Percentiles rank a stretch among this genome's conserved stretches.
Conservation (phyloP, 164 flowering plant genomes). For the Macadamia tetraphylla region DNA sequence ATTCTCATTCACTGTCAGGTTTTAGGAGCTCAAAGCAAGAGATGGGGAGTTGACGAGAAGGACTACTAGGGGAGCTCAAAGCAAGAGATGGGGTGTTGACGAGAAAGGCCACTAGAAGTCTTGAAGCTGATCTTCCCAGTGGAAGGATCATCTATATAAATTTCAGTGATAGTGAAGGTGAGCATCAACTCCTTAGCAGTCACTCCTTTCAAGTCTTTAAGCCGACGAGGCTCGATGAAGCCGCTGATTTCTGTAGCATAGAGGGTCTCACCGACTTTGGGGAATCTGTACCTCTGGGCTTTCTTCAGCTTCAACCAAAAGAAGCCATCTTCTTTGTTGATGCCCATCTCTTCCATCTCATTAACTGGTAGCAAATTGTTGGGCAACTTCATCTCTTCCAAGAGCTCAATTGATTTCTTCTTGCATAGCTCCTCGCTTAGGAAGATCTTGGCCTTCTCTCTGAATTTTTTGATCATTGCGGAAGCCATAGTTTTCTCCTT, state of each 20-base stretch:
- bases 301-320: slow-evolving; percentile 46
- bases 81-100: slow-evolving; percentile 28
- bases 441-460: slow-evolving; percentile 52
- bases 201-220: slow-evolving; percentile 24
- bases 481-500: too few relatives aligned
- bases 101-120: slow-evolving; percentile 27
- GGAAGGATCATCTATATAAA: slow-evolving; percentile 12
- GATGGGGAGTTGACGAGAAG: too few relatives aligned
- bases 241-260: slow-evolving; percentile 32
- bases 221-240: slow-evolving; percentile 9
- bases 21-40: too few relatives aligned
- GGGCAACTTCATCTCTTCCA: slow-evolving; percentile 23
- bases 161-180: slow-evolving; percentile 27
- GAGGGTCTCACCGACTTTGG: slow-evolving; percentile 33
- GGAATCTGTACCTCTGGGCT: slow-evolving; percentile 36
- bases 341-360: slow-evolving; percentile 54
- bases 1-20: too few relatives aligned
- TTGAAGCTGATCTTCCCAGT: slow-evolving; percentile 28
- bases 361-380: slow-evolving; percentile 51
- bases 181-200: slow-evolving; percentile 31
- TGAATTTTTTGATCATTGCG: slow-evolving; percentile 16
- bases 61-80: slow-evolving; percentile 27
- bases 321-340: slow-evolving; percentile 44
- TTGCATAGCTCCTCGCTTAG: slow-evolving; percentile 44
- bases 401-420: slow-evolving; percentile 28